phyloP scores from a whole-genome alignment of 441 rosid species.

The Corymbia citriodora region DNA sequence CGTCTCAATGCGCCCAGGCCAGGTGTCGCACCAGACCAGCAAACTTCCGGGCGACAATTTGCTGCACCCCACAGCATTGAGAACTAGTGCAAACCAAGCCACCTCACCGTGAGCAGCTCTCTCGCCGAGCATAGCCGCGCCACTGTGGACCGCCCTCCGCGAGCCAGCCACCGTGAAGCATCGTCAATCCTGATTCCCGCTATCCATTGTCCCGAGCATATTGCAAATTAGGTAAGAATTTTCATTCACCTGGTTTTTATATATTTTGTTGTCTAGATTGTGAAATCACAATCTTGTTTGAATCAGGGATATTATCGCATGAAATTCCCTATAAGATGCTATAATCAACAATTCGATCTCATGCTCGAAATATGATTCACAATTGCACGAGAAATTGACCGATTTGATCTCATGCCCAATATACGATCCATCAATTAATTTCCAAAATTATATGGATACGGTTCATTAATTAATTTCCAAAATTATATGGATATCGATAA shows the following conservation, averaged over 20 bases:
- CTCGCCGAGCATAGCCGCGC: background rate
- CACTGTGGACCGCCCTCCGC: background rate
- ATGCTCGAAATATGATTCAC: fast-evolving
- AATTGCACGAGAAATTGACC: background rate
- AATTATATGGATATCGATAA: background rate
- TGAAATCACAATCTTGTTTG: background rate
- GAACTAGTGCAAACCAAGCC: background rate
- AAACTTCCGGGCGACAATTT: background rate
- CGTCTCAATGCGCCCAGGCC: background rate
- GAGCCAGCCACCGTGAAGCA: background rate
- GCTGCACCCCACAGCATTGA: background rate
- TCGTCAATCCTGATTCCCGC: background rate
- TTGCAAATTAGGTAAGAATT: background rate
- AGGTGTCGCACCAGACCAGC: background rate
- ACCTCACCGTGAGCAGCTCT: background rate
- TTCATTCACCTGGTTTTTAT: background rate
- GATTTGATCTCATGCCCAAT: fast-evolving
- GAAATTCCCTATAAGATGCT: background rate
- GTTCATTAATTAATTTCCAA: fast-evolving
- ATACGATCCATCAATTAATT: too few species aligned
- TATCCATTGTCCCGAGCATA: fast-evolving
- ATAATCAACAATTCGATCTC: too few species aligned
- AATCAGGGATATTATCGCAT: background rate
- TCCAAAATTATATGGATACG: fast-evolving
- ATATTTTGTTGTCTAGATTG: background rate